Percentiles rank a stretch among this genome's conserved stretches.
Conservation (phyloP, 2,329 filamentous ascomycete genomes). For the Cercospora zeina region DNA sequence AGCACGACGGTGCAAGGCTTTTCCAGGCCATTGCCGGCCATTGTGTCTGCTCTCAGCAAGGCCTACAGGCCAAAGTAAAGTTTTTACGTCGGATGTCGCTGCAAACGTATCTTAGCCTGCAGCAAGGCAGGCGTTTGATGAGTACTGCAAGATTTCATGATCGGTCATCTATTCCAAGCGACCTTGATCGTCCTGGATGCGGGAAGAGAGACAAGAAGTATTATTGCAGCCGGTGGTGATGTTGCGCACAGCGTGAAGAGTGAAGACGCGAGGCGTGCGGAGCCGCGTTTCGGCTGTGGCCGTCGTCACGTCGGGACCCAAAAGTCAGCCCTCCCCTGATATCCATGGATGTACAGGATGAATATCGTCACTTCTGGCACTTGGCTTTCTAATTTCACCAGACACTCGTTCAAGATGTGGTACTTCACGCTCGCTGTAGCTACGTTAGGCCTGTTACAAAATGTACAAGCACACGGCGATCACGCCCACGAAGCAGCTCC, state of each 20-base stretch:
- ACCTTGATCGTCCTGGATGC: not conserved
- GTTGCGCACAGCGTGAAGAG: not conserved
- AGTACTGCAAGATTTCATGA: slow-evolving; percentile 8
- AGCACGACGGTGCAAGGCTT: slow-evolving; percentile 39
- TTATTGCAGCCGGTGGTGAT: not conserved
- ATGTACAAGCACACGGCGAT: slow-evolving; percentile 40
- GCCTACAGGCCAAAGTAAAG: not conserved
- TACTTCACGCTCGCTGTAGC: slow-evolving; percentile 14
- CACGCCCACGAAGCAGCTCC: slow-evolving; percentile 45
- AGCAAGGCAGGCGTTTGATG: slow-evolving; percentile 1
- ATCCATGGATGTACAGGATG: not conserved
- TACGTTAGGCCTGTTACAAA: slow-evolving; percentile 21
- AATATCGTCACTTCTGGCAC: not conserved
- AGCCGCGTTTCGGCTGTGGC: not conserved
- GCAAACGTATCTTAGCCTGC: not conserved
- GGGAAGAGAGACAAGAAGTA: not conserved
- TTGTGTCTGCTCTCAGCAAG: slow-evolving; percentile 10
- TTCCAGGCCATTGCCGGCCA: slow-evolving; percentile 27
- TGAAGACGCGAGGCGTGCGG: not conserved
- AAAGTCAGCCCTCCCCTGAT: not conserved
- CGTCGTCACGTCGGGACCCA: not conserved
- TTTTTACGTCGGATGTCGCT: not conserved
- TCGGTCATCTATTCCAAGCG: slow-evolving; percentile 8
- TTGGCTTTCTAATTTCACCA: not conserved
- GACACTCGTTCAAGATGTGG: slow-evolving; percentile 8